Conservation (phyloP, 2,329 filamentous ascomycete species). For the Hymenoscyphus repandus region DNA sequence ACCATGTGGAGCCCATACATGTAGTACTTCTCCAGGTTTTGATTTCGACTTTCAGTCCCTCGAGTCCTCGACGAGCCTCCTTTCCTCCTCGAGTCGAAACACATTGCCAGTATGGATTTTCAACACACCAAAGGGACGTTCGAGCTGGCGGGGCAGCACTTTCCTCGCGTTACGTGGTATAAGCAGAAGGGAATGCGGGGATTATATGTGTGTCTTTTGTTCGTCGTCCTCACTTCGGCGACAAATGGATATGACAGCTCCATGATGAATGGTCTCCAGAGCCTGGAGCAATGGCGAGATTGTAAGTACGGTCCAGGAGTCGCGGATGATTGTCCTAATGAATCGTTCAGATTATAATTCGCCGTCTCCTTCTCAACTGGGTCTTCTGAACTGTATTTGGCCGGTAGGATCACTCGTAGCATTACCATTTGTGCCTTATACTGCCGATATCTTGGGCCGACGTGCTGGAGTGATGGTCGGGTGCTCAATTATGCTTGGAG, state of each 20-base stretch:
- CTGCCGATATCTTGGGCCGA: conserved; percentile 41
- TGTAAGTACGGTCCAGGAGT: conserved; percentile 2
- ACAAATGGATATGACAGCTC: conserved; percentile 38
- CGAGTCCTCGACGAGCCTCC: conserved; percentile 8
- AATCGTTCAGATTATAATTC: conserved; percentile 6
- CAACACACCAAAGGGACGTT: conserved; percentile 17
- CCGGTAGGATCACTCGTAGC: conserved; percentile 41
- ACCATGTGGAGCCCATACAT: conserved; percentile 12
- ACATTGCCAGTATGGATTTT: conserved; percentile 14
- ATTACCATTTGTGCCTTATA: conserved; percentile 41
- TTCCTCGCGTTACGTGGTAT: conserved; percentile 39
- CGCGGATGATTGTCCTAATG: not conserved
- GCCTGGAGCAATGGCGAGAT: conserved; percentile 37
- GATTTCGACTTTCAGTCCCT: conserved; percentile 8
- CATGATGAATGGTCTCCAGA: conserved; percentile 40
- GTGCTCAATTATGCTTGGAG: conserved; percentile 38
- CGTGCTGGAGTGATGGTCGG: conserved; percentile 41
- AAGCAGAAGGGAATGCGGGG: conserved; percentile 42
- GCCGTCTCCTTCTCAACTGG: conserved; percentile 28
- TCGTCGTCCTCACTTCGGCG: conserved; percentile 32
- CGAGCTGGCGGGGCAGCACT: conserved; percentile 16
- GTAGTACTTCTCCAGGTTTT: conserved; percentile 13
- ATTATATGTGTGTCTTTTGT: conserved; percentile 12
- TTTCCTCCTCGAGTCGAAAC: not conserved
- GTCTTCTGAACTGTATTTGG: conserved; percentile 40